Conservation (phyloP, 2,329 filamentous ascomycete species). For the Phoma sp. region DNA sequence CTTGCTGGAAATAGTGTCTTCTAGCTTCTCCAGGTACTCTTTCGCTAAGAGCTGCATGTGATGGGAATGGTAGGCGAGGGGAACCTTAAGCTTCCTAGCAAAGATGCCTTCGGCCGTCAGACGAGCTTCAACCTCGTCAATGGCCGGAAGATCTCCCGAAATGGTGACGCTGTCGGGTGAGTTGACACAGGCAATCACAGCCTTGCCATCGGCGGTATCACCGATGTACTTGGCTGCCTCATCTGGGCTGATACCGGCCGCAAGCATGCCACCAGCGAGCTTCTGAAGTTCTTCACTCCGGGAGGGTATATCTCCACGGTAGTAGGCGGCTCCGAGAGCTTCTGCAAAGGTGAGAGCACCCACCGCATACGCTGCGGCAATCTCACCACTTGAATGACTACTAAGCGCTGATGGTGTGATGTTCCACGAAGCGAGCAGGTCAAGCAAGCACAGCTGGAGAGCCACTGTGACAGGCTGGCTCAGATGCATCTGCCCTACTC, state of each 20-base stretch:
- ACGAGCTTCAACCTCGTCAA: conserved; percentile 40
- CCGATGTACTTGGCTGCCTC: conserved; percentile 21
- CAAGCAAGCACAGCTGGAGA: no score
- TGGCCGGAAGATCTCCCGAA: conserved; percentile 51
- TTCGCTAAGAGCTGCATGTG: conserved; percentile 47
- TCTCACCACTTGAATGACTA: no score
- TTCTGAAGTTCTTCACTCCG: no score
- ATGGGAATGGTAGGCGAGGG: conserved; percentile 55
- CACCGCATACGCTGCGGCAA: no score
- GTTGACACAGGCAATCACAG: conserved; percentile 42
- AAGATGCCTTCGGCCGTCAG: conserved; percentile 50
- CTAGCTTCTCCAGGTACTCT: neutral
- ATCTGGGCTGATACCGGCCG: neutral
- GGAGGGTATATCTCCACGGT: no score
- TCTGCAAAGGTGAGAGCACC: no score
- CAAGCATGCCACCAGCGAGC: conserved; percentile 13
- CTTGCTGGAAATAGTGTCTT: neutral
- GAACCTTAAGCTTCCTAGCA: conserved; percentile 49
- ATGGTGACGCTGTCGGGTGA: conserved; percentile 51
- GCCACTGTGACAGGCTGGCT: no score
- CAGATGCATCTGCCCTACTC: no score
- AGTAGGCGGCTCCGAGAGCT: no score
- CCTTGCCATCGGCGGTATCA: conserved; percentile 15
- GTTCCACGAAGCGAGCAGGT: no score
- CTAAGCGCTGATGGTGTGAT: no score